Evolutionary conservation across 2,329 filamentous ascomycete species (phyloP), one percentile per base, ranked within the genome.

Genomic region (Anthostomella pinea): DNA sequence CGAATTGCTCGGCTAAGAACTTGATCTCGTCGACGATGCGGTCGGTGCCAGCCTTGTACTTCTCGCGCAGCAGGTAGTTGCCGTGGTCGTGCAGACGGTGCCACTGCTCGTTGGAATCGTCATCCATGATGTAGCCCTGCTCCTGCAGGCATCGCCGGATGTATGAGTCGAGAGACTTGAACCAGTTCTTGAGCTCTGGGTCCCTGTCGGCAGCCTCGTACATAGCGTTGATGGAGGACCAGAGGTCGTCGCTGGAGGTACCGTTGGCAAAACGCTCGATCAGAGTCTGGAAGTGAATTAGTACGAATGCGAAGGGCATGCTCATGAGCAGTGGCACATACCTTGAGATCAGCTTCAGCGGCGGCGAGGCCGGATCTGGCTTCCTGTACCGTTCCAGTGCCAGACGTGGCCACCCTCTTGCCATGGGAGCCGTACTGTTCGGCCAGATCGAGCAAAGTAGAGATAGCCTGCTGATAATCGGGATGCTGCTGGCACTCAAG

Each of bases 251-350:
- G 21, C 82, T 80, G 0, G 90, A 96, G 7, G 93, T 97, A 56
- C 83, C 83, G 64, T 98, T 97, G 59, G 93, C 93, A 54, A 96
- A 97, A 30, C 93, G 85, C 71, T 97, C 93, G 50, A 98, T 82
- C 14, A 98, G 72, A 7, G 81, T 87, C 79, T 87, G 72, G 68
- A 64, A 30, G 62, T 54, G 65, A 63, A 54, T 65, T 53, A 54
- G 59, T 52, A 48, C 59, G 65, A 48, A 26, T 5, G 3, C 22
- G 4, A 8, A 32, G 8, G 5, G n/a, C n/a, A n/a, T n/a, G 3
- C 11, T n/a, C 4, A 9, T 6, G 18, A 22, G 22, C 5, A 21
- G 7, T 19, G 5, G 3, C 6, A 34, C 49, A 16, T 65, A 83
- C 79, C 71, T 83, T 87, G 40, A 95, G 73, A 58, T 95, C 83